Percentiles rank a stretch among this genome's conserved stretches.
phyloP scores from a whole-genome alignment of 31 red algal species.

The Odonthalia washingtoniensis region DNA sequence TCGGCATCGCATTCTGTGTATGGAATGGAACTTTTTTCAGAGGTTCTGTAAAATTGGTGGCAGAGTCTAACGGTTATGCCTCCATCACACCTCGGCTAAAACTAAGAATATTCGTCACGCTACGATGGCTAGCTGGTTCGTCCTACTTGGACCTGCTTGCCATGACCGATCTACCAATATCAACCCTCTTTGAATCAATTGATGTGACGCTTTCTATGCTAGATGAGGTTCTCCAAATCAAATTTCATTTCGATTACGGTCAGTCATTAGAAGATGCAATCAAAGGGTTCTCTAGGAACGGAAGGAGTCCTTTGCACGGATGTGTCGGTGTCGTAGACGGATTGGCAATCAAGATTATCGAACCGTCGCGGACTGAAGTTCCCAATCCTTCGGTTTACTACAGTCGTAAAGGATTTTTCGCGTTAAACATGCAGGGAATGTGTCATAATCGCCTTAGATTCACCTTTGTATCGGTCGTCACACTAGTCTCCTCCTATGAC shows the following conservation, averaged over 20 bases:
- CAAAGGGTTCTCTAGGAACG: background rate
- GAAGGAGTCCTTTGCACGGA: conserved; percentile 19
- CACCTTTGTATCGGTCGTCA: conserved; percentile 29
- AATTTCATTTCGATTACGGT: background rate
- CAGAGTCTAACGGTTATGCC: too few relatives aligned
- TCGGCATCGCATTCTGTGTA: too few relatives aligned
- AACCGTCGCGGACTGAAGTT: conserved; percentile 38
- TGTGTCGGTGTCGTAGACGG: conserved; percentile 55
- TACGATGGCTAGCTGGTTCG: background rate
- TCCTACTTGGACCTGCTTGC: background rate
- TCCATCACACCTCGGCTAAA: too few relatives aligned
- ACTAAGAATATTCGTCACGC: background rate
- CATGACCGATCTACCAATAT: background rate
- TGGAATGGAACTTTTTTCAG: too few relatives aligned
- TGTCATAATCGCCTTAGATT: conserved; percentile 28
- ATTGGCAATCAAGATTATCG: conserved; percentile 13
- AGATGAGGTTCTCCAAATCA: background rate
- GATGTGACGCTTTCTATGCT: background rate
- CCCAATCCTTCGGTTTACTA: conserved; percentile 8
- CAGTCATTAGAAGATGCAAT: background rate
- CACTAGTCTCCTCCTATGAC: conserved; percentile 43
- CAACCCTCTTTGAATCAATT: too few relatives aligned
- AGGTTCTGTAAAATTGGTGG: too few relatives aligned
- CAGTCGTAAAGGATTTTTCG: conserved; percentile 14
- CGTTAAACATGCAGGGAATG: conserved; percentile 2